A percentile compares a stretch with the other conserved stretches of the same genome.
Conservation (phyloP, 805 yeast species). For the Clavispora phyllophila region DNA sequence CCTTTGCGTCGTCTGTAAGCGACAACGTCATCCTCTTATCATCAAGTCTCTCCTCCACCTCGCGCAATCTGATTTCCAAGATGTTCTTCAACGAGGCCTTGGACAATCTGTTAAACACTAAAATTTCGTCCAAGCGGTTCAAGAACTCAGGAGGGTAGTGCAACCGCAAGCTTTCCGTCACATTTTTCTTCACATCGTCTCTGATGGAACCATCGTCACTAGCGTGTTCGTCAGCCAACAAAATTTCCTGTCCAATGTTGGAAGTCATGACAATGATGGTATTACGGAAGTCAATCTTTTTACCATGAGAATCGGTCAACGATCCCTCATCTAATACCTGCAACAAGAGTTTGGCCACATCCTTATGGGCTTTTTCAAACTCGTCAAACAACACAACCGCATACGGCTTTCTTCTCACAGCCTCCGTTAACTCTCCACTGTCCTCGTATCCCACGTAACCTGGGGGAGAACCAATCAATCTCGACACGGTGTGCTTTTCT, state of each 20-base stretch:
- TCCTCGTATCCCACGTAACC: slow-evolving; percentile 96
- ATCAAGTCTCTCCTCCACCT: slow-evolving; percentile 70
- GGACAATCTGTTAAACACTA: slow-evolving; percentile 87
- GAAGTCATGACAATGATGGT: slow-evolving; percentile 96
- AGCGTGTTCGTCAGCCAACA: slow-evolving; percentile 60
- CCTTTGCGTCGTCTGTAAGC: slow-evolving; percentile 60
- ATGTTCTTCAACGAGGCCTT: slow-evolving; percentile 69
- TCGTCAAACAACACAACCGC: slow-evolving; percentile 92
- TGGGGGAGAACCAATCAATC: slow-evolving; percentile 96
- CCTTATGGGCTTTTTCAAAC: slow-evolving; percentile 95
- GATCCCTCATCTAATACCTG: slow-evolving; percentile 96
- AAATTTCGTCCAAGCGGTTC: slow-evolving; percentile 89
- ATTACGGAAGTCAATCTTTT: slow-evolving; percentile 88
- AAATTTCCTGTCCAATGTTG: slow-evolving; percentile 89
- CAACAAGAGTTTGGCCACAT: slow-evolving; percentile 80
- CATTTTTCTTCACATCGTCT: slow-evolving; percentile 47
- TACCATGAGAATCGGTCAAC: slow-evolving; percentile 92
- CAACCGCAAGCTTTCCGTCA: slow-evolving; percentile 62
- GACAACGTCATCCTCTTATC: slow-evolving; percentile 69
- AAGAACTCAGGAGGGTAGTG: slow-evolving; percentile 92
- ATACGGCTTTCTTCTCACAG: slow-evolving; percentile 91
- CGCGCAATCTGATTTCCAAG: slow-evolving; percentile 78
- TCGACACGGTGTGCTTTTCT: slow-evolving; percentile 85
- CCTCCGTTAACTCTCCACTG: slow-evolving; percentile 94
- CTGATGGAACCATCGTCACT: slow-evolving; percentile 58